A percentile compares a stretch with the other conserved stretches of the same genome.
Evolutionary conservation across 228 moss, liverwort and hornwort species (phyloP).

Genomic region (Sphagnum magellanicum): DNA sequence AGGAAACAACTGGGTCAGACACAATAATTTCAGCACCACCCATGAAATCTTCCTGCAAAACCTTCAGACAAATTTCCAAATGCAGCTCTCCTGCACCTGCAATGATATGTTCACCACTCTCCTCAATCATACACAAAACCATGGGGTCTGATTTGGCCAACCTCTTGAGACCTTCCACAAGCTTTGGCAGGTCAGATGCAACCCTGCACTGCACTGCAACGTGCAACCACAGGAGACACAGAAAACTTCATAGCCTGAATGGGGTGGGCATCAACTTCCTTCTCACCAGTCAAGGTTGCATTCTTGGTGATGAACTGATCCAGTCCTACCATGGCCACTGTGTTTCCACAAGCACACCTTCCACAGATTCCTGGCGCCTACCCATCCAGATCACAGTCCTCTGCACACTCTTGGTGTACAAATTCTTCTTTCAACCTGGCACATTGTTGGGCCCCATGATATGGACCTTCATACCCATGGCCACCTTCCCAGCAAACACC

Average conservation of each 20-base stretch:
- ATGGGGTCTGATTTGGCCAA: slow-evolving; percentile 19
- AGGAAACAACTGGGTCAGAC: slow-evolving; percentile 13
- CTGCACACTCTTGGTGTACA: slow-evolving; percentile 19
- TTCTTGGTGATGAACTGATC: slow-evolving; percentile 27
- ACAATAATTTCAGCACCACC: slow-evolving; percentile 24
- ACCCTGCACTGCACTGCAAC: slow-evolving; percentile 22
- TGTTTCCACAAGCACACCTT: slow-evolving; percentile 21
- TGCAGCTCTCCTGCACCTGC: slow-evolving; percentile 25
- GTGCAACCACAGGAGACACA: slow-evolving; percentile 17
- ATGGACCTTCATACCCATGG: slow-evolving; percentile 15
- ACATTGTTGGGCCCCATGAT: slow-evolving; percentile 24
- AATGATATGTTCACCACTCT: slow-evolving; percentile 17
- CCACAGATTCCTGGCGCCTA: slow-evolving; percentile 19
- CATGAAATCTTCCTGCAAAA: slow-evolving; percentile 16
- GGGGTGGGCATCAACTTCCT: slow-evolving; percentile 10
- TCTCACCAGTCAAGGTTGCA: slow-evolving; percentile 14
- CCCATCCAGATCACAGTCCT: slow-evolving; percentile 17
- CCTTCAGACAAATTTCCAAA: slow-evolving; percentile 22
- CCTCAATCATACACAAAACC: slow-evolving; percentile 6
- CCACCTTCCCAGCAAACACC: slow-evolving; percentile 16
- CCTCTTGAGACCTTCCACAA: slow-evolving; percentile 21
- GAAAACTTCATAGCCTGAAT: slow-evolving; percentile 8
- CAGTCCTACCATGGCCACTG: slow-evolving; percentile 18
- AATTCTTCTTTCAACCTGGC: slow-evolving; percentile 19
- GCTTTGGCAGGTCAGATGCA: slow-evolving; percentile 18